These are phyloP conservation scores for Scutellaria barbata DNA, from an alignment of 257 asterid genomes.

Conservation along the genomic window DNA sequence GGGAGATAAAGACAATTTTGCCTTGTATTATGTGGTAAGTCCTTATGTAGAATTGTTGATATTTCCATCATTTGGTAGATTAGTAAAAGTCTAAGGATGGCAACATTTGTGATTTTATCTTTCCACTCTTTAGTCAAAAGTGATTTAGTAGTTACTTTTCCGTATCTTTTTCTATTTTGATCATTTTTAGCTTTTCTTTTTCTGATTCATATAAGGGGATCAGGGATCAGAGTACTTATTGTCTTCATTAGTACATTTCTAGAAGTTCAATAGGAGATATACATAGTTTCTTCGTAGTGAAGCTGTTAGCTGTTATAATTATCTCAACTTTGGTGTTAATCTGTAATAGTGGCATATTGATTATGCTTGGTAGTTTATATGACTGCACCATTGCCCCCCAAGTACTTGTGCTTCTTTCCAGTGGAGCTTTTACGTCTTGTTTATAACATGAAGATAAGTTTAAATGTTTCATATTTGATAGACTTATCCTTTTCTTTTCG, in stretches of 20 bases:
- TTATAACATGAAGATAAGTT: no score
- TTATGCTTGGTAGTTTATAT: slow-evolving; percentile 4
- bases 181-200: neutral
- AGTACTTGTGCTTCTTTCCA: neutral
- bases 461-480: no score
- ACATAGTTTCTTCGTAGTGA: neutral
- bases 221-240: slow-evolving; percentile 14
- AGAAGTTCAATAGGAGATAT: neutral
- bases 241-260: neutral
- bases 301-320: slow-evolving; percentile 1
- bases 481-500: no score
- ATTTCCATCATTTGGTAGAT: neutral
- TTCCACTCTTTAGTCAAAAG: neutral
- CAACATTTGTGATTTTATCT: slow-evolving; percentile 9
- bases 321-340: neutral
- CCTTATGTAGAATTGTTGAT: slow-evolving; percentile 19
- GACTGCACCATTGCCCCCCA: neutral
- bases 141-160: neutral
- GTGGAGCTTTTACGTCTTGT: no score
- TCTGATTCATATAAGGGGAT: slow-evolving; percentile 1
- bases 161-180: neutral
- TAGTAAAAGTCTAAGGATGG: neutral
- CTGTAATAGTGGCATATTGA: neutral
- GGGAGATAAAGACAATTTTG: slow-evolving; percentile 83
- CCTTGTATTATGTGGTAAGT: slow-evolving; percentile 82